phyloP scores from a whole-genome alignment of 176 grass and related monocot species.

The Cenchrus fungigraminus region DNA sequence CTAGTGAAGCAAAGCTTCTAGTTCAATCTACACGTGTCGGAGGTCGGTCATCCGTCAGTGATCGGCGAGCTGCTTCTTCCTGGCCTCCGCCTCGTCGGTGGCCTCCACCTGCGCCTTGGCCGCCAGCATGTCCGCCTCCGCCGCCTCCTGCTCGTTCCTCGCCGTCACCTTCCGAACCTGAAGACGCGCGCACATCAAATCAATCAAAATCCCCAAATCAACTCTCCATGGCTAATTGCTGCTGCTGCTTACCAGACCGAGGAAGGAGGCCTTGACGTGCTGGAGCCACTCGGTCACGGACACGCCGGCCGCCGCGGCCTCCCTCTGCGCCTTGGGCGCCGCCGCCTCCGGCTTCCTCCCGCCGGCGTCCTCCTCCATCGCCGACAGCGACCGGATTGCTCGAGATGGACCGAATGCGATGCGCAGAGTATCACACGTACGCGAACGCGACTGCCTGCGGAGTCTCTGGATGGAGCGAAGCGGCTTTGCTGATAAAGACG shows the following conservation, averaged over 20 bases:
- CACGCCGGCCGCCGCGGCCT: conserved; percentile 42
- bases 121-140: conserved; percentile 60
- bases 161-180: conserved; percentile 59
- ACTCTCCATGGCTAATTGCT: background rate
- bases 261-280: conserved; percentile 58
- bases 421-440: background rate
- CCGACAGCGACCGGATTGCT: background rate
- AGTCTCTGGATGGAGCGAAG: background rate
- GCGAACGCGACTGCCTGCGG: too few relatives aligned
- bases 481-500: background rate
- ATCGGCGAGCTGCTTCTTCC: conserved; percentile 50
- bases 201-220: too few relatives aligned
- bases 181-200: background rate
- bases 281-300: conserved; percentile 56
- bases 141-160: conserved; percentile 71
- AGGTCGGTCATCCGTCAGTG: background rate
- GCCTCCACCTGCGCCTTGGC: conserved; percentile 72
- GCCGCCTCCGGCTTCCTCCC: conserved; percentile 1
- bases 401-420: background rate
- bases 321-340: conserved; percentile 36
- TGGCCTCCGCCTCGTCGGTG: conserved; percentile 67
- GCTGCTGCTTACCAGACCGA: conserved; percentile 36
- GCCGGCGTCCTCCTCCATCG: conserved; percentile 18
- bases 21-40: background rate
- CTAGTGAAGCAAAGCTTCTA: too few relatives aligned